A percentile compares a stretch with the other conserved stretches of the same genome.
Evolutionary conservation across 2,329 filamentous ascomycete species (phyloP).

Genomic region (Neopestalotiopsis sp.): DNA sequence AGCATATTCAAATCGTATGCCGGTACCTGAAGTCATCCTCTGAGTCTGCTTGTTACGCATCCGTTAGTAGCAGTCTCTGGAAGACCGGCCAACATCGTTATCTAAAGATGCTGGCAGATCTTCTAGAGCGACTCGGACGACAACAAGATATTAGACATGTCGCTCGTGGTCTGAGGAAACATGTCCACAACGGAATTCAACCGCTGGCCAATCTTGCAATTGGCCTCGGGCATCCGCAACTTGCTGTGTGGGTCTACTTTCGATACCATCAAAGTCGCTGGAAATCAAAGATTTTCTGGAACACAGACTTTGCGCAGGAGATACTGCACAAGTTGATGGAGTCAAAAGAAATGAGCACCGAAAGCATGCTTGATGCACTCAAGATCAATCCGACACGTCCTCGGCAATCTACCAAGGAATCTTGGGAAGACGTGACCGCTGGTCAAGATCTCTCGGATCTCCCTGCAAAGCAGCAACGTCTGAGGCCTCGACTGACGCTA

Average conservation of each 20-base stretch:
- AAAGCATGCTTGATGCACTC: slow-evolving; percentile 24
- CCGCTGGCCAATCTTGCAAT: slow-evolving; percentile 26
- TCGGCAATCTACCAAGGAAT: background rate
- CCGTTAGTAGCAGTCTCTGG: slow-evolving; percentile 27
- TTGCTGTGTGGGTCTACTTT: slow-evolving; percentile 30
- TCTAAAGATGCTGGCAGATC: slow-evolving; percentile 24
- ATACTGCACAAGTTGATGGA: slow-evolving; percentile 25
- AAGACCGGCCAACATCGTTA: slow-evolving; percentile 24
- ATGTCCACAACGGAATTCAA: slow-evolving; percentile 20
- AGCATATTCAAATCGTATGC: slow-evolving; percentile 14
- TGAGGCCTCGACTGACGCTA: background rate
- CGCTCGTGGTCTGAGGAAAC: slow-evolving; percentile 21
- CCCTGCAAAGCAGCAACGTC: background rate
- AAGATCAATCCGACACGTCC: slow-evolving; percentile 14
- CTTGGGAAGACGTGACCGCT: background rate
- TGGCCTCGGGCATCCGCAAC: slow-evolving; percentile 25
- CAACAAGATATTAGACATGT: slow-evolving; percentile 28
- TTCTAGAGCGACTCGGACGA: slow-evolving; percentile 31
- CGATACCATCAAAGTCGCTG: slow-evolving; percentile 23
- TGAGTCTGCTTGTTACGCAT: slow-evolving; percentile 20
- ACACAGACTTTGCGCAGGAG: slow-evolving; percentile 24
- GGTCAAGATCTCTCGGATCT: background rate
- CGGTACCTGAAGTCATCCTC: background rate
- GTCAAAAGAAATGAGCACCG: slow-evolving; percentile 21
- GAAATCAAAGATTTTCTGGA: slow-evolving; percentile 26